Conservation (phyloP, 345 rosid genomes). For the Pistacia atlantica region DNA sequence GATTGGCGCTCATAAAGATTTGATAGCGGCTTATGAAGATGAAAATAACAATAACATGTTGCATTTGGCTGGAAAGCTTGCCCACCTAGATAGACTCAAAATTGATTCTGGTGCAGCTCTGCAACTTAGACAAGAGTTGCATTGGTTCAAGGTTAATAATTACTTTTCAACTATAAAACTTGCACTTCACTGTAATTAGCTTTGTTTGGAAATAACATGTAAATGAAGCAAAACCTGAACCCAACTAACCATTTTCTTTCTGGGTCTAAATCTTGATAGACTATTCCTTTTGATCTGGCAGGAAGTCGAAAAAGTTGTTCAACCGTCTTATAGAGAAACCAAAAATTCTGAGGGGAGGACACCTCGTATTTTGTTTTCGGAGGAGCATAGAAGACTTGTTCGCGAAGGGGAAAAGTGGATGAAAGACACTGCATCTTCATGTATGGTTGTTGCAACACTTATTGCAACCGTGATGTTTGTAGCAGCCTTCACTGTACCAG, state of each 20-base stretch:
- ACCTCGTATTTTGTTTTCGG: slow-evolving; percentile 18
- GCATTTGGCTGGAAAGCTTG: too few relatives aligned
- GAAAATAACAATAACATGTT: too few relatives aligned
- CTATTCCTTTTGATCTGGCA: slow-evolving; percentile 5
- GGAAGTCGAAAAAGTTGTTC: slow-evolving; percentile 34
- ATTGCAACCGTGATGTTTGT: slow-evolving; percentile 44
- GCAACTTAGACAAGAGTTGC: too few relatives aligned
- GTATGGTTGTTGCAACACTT: slow-evolving; percentile 36
- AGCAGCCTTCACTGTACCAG: slow-evolving; percentile 41
- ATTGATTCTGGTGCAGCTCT: too few relatives aligned
- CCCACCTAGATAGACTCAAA: too few relatives aligned
- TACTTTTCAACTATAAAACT: background rate
- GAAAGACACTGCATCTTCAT: slow-evolving; percentile 40
- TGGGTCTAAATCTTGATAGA: slow-evolving; percentile 24
- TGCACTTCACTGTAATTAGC: background rate
- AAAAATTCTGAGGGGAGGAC: slow-evolving; percentile 20
- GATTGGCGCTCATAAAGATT: too few relatives aligned
- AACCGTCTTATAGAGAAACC: slow-evolving; percentile 28
- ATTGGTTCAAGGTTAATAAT: too few relatives aligned
- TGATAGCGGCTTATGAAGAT: too few relatives aligned
- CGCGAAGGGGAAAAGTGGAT: slow-evolving; percentile 38
- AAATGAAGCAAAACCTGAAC: too few relatives aligned
- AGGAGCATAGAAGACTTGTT: slow-evolving; percentile 20
- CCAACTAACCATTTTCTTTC: too few relatives aligned
- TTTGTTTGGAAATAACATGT: background rate